Base-by-base conservation (phyloP, 129 eudicot species). In the Rutidosis leptorrhynchoides region DNA sequence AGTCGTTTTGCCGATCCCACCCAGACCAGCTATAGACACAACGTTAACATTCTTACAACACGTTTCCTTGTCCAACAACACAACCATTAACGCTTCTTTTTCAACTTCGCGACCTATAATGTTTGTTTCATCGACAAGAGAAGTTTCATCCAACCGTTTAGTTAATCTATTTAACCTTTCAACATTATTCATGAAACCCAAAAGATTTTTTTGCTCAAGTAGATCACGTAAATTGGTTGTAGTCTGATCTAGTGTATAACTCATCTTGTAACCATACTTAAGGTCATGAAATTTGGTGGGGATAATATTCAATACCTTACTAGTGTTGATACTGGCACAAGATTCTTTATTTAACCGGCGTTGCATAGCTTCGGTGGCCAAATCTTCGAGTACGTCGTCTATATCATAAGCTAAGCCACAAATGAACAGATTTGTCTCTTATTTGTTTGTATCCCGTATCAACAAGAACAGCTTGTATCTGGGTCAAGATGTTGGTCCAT, bases 21-120 rank as follows among this genome's bases (percentile, higher is more conserved):
- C n/a, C n/a, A n/a, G n/a, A n/a, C 96, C 96, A 35, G 82, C 84
- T 1, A 89, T 32, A 11, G 86, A 77, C 24, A 83, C 64, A 1
- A 85, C 68, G 48, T 62, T 69, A 0, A 83, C 24, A 2, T 66
- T 67, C 15, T 23, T 6, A 52, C 17, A 10, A 22, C n/a, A 54
- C 3, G 37, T 21, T 27, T 55, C 78, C 32, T 15, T 9, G 10
- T 61, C 80, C 62, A 77, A 65, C 71, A 88, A 71, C 67, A 62
- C 71, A 20, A 66, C 69, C 4, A 88, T 8, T 21, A 88, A 62
- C 10, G 42, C 67, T 17, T 26, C 56, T 75, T 73, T 85, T 56
- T 83, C 96, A 29, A 42, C 66, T 6, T 69, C 79, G 15, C 96
- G 65, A 23, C 96, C 96, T 19, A 74, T 30, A 0, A 85, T 72